A percentile compares a stretch with the other conserved stretches of the same genome.
Conservation (phyloP, 2,329 filamentous ascomycete species). For the Lecanoromycetidae sp. region DNA sequence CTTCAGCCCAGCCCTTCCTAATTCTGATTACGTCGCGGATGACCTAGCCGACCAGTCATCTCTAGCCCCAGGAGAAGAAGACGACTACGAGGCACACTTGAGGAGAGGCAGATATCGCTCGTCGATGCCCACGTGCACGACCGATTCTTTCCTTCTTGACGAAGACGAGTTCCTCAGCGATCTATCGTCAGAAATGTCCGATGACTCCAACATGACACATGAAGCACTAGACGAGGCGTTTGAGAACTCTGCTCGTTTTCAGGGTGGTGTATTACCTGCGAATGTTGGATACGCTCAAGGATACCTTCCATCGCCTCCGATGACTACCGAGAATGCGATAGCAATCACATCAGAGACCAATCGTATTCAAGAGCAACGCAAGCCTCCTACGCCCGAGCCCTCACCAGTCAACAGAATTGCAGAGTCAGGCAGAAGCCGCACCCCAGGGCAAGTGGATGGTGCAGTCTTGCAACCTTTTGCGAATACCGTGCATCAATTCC, state of each 20-base stretch:
- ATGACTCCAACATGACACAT: constrained; percentile 36
- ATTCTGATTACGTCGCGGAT: constrained; percentile 16
- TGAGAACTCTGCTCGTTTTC: constrained; percentile 24
- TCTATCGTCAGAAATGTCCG: constrained; percentile 38
- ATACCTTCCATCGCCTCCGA: constrained; percentile 36
- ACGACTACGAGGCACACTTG: constrained; percentile 2
- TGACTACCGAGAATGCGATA: constrained; percentile 30
- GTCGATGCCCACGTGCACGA: constrained; percentile 19
- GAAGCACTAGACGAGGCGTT: constrained; percentile 21
- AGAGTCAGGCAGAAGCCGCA: constrained; percentile 6
- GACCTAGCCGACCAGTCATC: constrained; percentile 1
- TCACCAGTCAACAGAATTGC: constrained; percentile 25
- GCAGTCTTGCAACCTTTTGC: constrained; percentile 14
- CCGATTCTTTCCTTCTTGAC: constrained; percentile 39
- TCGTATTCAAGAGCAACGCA: constrained; percentile 25
- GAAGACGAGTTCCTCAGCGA: constrained; percentile 46
- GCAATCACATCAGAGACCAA: constrained; percentile 26
- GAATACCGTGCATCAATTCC: constrained; percentile 14
- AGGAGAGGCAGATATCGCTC: constrained; percentile 15
- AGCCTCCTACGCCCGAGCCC: constrained; percentile 33
- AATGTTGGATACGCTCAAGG: constrained; percentile 32
- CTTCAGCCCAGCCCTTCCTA: constrained; percentile 23
- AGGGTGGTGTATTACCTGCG: constrained; percentile 20
- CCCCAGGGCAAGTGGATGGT: constrained; percentile 9
- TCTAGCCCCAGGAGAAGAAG: background rate